phyloP scores from a whole-genome alignment of 2,329 filamentous ascomycete genomes.

The Bipolaris sorokiniana region DNA sequence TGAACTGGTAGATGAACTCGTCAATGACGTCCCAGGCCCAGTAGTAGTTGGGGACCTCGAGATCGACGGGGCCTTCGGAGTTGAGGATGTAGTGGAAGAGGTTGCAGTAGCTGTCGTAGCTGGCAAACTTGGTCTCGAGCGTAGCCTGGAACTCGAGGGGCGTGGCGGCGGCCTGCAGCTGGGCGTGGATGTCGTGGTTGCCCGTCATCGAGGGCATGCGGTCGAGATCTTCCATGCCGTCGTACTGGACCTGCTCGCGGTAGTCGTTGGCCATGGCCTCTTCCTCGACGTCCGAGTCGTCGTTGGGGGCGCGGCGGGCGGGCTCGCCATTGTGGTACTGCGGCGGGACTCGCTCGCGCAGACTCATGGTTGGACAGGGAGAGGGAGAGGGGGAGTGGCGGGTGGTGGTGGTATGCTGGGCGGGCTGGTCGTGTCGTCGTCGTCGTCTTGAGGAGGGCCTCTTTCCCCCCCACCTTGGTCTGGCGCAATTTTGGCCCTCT shows the following conservation, averaged over 20 bases:
- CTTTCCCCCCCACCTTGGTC: conserved; percentile 19
- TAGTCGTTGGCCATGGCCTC: conserved; percentile 96
- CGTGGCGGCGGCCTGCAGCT: conserved; percentile 88
- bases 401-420: conserved; percentile 9
- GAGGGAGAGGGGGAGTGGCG: conserved; percentile 11
- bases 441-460: background rate
- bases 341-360: conserved; percentile 25
- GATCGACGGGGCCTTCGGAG: conserved; percentile 96
- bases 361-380: conserved; percentile 25
- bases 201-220: conserved; percentile 67
- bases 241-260: conserved; percentile 90
- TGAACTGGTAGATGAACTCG: conserved; percentile 99
- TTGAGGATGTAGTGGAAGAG: conserved; percentile 99
- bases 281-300: conserved; percentile 95
- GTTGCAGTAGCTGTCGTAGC: conserved; percentile 99
- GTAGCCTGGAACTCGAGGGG: conserved; percentile 95
- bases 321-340: conserved; percentile 52
- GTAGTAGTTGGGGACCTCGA: conserved; percentile 96
- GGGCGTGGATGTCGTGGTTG: conserved; percentile 89
- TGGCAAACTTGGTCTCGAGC: conserved; percentile 95
- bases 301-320: conserved; percentile 56
- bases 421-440: conserved; percentile 16
- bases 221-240: conserved; percentile 83
- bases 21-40: conserved; percentile 99
- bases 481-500: conserved; percentile 25